Evolutionary conservation across 2,329 filamentous ascomycete species (phyloP).

Genomic region (Alternaria brassicae): DNA sequence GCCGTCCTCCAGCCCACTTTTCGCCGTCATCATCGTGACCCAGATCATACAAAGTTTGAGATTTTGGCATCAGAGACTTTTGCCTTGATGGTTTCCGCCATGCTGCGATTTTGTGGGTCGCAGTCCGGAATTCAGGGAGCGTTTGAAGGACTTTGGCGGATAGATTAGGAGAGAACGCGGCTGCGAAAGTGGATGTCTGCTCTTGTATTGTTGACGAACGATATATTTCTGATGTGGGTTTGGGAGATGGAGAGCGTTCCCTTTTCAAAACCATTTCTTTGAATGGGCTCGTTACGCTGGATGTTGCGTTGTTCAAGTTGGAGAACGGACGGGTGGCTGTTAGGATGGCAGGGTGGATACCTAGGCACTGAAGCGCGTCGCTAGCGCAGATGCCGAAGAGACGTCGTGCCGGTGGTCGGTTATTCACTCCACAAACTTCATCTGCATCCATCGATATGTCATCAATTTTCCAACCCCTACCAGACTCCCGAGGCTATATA

Average conservation of each 20-base stretch:
- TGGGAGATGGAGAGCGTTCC: slow-evolving; percentile 27
- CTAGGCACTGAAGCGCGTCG: slow-evolving; percentile 16
- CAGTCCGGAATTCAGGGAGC: slow-evolving; percentile 53
- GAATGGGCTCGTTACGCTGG: neutral
- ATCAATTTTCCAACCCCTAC: neutral
- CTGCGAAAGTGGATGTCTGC: slow-evolving; percentile 60
- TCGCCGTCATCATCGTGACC: slow-evolving; percentile 63
- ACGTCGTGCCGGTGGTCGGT: slow-evolving; percentile 14
- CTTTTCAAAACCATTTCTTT: slow-evolving; percentile 44
- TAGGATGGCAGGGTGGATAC: slow-evolving; percentile 1
- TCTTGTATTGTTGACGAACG: slow-evolving; percentile 57
- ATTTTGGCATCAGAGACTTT: slow-evolving; percentile 51
- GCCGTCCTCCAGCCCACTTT: slow-evolving; percentile 57
- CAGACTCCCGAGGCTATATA: neutral
- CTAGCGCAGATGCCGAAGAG: slow-evolving; percentile 9
- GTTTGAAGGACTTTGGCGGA: slow-evolving; percentile 52
- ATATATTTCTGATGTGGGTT: slow-evolving; percentile 46
- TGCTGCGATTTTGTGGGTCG: slow-evolving; percentile 60
- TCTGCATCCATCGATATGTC: neutral
- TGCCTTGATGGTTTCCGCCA: slow-evolving; percentile 59
- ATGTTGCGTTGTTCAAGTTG: neutral
- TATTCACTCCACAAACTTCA: slow-evolving; percentile 2
- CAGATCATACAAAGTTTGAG: slow-evolving; percentile 50
- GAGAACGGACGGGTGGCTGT: slow-evolving; percentile 9
- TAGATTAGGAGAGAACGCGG: slow-evolving; percentile 57